Evolutionary conservation across 345 rosid genomes (phyloP), one percentile per base, ranked within the genome.

Genomic region (Gossypium herbaceum): DNA sequence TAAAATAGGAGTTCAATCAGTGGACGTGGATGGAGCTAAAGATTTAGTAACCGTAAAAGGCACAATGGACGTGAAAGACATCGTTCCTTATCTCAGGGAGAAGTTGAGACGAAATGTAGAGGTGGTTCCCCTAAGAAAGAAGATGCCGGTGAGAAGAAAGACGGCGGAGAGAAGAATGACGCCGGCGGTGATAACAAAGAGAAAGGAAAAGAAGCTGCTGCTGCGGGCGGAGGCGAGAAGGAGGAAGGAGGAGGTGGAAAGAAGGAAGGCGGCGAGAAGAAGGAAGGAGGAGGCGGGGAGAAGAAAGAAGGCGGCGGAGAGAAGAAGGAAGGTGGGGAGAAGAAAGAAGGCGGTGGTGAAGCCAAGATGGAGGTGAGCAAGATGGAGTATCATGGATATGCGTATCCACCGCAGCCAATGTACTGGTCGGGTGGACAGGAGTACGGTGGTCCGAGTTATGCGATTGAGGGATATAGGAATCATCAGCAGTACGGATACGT

Each of bases 41-140:
- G 97, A 93, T 68, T 81, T 84, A 16, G 91, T 95, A 29, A 82
- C 87, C 27, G 97, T 93, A 25, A 93, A 85, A 41, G 99, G 99
- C 1, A 90, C 85, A 9, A 75, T 89, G 82, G 94, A 92, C 77
- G 86, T 79, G 1, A 87, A 90, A 69, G 80, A 82, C 43, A 79
- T 91, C 56, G 81, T 72, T 12, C 86, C 92, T 19, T 75, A 79
- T 60, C 90, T 95, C n/a, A 78, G 60, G 12, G 83, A 79, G 57
- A 95, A 88, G 83, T 84, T 93, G 63, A 87, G 74, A 61, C 82
- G 96, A 44, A 81, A 51, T 12, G 94, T 95, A 4, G 98, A 91
- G 71, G 87, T 95, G 8, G 86, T 89, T 24, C 86, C 90, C 80
- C 91, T 1, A 84, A 82, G 29, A 90, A 89, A 55, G 89, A 91